These are phyloP conservation scores for Bassia scoparia DNA, from an alignment of 148 eudicot genomes.

Conservation along the genomic window DNA sequence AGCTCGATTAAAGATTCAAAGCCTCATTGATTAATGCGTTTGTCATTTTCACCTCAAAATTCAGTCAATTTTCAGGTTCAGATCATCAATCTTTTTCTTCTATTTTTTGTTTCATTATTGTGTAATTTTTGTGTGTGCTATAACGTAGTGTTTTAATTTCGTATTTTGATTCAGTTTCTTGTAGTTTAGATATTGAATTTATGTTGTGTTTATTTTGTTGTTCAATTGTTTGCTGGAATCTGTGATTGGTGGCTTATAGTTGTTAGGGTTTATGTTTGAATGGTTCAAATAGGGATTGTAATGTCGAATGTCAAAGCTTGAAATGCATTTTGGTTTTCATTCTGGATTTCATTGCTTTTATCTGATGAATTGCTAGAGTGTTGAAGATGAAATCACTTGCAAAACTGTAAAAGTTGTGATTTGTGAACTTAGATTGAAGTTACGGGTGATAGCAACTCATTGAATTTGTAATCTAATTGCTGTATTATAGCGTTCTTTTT, in stretches of 20 bases:
- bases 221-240: not conserved
- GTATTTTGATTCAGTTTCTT: not conserved
- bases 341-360: not conserved
- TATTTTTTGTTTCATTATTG: no score
- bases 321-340: no score
- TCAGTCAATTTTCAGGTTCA: not conserved
- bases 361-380: not conserved
- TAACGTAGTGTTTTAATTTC: not conserved
- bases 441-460: no score
- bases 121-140: no score
- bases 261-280: not conserved
- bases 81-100: not conserved
- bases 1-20: not conserved
- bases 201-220: not conserved
- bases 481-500: not conserved
- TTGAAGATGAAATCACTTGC: not conserved
- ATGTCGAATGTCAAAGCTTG: not conserved
- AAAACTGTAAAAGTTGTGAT: no score
- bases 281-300: not conserved
- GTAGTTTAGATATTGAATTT: not conserved
- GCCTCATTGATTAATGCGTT: not conserved
- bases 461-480: no score
- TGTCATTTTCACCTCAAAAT: not conserved
- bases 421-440: no score
- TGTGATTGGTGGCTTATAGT: not conserved